Base-by-base conservation (phyloP, 139 green algal species). In the Prasinococcaceae sp. region DNA sequence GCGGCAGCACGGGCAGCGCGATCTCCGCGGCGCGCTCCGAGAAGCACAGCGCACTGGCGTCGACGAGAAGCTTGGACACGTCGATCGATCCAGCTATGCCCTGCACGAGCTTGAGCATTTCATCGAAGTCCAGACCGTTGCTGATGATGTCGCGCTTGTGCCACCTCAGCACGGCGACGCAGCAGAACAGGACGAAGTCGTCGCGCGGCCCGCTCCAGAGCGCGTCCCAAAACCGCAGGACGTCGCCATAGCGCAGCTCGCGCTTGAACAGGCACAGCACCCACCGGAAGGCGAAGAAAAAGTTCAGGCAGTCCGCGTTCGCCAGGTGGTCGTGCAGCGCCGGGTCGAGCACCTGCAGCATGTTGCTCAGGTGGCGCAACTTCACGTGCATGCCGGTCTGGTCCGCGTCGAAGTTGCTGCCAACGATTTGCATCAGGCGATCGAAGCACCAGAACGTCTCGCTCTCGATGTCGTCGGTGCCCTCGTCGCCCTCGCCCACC, bases 251-350 rank as follows among this genome's bases (percentile, higher is more conserved):
- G 22, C 59, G 30, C 47, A 94, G 88, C 66, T 94, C 85, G 3
- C 85, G 69, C 61, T 94, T 94, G 66, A 94, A 93, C 48, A 67
- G 66, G 30, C 94, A 78, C 39, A 94, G 81, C 24, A 94, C 35
- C 85, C 85, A 94, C 26, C 85, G 71, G 63, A 92, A 94, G 60
- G 53, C 73, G 63, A 92, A 95, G 76, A 90, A 92, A 65, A 83
- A 84, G 67, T 76, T 77, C 27, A 83, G 66, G 58, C 70, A 81
- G 60, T 86, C 84, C 1, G 56, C 35, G 2, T 38, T 40, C 51
- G 72, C 59, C 30, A 94, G 60, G 61, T 77, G 72, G 16, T 72
- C 68, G 39, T 88, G 60, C 33, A 94, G 69, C 36, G 65, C 72
- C 0, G 82, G 79, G 62, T 94, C 86, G 60, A 94, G 57, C 41